A percentile compares a stretch with the other conserved stretches of the same genome.
Evolutionary conservation across 257 asterid genomes (phyloP).

Genomic region (Linderniella brevidens): DNA sequence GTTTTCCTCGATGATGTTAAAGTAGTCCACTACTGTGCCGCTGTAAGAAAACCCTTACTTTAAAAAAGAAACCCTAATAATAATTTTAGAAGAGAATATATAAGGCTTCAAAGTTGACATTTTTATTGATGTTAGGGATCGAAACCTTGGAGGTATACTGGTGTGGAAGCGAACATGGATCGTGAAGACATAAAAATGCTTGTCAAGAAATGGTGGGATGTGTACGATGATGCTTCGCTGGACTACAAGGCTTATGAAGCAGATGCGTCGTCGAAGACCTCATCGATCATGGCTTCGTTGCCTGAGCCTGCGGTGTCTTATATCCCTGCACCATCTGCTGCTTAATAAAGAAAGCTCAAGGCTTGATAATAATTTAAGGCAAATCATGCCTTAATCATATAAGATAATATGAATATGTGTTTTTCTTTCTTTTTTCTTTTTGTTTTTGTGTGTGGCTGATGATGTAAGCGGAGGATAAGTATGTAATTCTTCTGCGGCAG

Average conservation of each 20-base stretch:
- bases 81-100: too few relatives aligned
- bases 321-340: slow-evolving; percentile 49
- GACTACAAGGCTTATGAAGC: background rate
- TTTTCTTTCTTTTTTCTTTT: too few relatives aligned
- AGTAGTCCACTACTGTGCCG: slow-evolving; percentile 4
- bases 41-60: background rate
- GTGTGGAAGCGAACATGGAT: slow-evolving; percentile 1
- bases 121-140: background rate
- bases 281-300: slow-evolving; percentile 12
- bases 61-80: too few relatives aligned
- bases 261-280: background rate
- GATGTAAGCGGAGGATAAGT: too few relatives aligned
- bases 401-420: too few relatives aligned
- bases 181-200: slow-evolving; percentile 2
- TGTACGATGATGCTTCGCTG: background rate
- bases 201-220: slow-evolving; percentile 4
- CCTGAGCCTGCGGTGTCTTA: slow-evolving; percentile 31
- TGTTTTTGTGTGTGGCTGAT: too few relatives aligned
- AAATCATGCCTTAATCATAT: too few relatives aligned
- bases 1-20: background rate
- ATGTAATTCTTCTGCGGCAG: too few relatives aligned
- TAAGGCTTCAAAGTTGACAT: too few relatives aligned
- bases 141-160: slow-evolving; percentile 6
- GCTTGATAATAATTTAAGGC: background rate
- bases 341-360: slow-evolving; percentile 9